These are phyloP conservation scores for Stephania japonica DNA, from an alignment of 164 flowering plant species.

Conservation along the genomic window DNA sequence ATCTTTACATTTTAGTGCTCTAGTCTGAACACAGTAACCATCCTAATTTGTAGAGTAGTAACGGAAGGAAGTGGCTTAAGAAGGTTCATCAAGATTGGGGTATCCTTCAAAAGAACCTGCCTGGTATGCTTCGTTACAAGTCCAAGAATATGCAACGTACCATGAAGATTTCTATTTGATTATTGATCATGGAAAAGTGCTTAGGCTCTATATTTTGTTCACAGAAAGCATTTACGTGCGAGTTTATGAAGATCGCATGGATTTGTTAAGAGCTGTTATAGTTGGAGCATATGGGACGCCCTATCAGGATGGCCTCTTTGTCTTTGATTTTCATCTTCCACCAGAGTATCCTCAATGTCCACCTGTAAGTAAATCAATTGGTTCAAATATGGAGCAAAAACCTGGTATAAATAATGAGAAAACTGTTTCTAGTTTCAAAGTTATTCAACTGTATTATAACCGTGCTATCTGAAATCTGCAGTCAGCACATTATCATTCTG, in stretches of 20 bases:
- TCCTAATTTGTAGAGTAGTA: slow-evolving; percentile 43
- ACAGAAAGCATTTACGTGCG: slow-evolving; percentile 87
- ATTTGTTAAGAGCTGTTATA: slow-evolving; percentile 87
- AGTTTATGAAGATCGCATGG: slow-evolving; percentile 97
- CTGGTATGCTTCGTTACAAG: slow-evolving; percentile 39
- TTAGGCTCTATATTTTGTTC: slow-evolving; percentile 9
- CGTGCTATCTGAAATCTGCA: slow-evolving; percentile 36
- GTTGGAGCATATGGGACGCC: slow-evolving; percentile 99
- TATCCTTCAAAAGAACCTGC: slow-evolving; percentile 92
- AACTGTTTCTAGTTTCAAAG: not conserved
- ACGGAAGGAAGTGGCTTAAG: slow-evolving; percentile 84
- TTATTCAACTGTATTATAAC: not conserved
- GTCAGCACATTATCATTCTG: slow-evolving; percentile 97
- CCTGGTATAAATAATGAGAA: not conserved
- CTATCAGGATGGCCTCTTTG: slow-evolving; percentile 98
- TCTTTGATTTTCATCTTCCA: slow-evolving; percentile 97
- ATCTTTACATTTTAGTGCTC: not conserved
- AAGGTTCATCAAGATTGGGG: slow-evolving; percentile 97
- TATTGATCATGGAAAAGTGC: not conserved
- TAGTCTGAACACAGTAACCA: not conserved
- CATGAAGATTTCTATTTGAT: not conserved
- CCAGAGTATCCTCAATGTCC: slow-evolving; percentile 94
- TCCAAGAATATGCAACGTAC: not conserved
- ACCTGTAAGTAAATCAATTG: slow-evolving; percentile 51
- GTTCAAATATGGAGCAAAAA: slow-evolving; percentile 2